Evolutionary conservation across 2,329 filamentous ascomycete genomes (phyloP).

Genomic region (Raffaelea arxii): DNA sequence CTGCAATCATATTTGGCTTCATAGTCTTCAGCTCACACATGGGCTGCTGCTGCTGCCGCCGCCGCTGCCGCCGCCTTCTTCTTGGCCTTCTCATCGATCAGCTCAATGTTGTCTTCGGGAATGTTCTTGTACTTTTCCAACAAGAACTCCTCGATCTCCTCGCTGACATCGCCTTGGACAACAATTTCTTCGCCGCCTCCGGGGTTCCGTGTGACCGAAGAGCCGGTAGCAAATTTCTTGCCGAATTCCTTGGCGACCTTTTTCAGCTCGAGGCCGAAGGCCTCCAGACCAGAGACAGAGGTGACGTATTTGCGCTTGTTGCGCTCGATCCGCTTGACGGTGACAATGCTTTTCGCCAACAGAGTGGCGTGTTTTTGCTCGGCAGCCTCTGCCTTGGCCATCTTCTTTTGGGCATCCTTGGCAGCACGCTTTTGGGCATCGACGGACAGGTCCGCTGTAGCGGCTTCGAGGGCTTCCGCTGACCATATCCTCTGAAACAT

Average conservation of each 20-base stretch:
- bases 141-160: constrained; percentile 88
- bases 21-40: background rate
- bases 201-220: constrained; percentile 80
- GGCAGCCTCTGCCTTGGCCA: constrained; percentile 80
- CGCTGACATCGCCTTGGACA: constrained; percentile 91
- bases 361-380: constrained; percentile 77
- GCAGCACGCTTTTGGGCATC: constrained; percentile 90
- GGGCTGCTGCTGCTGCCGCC: constrained; percentile 5
- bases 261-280: constrained; percentile 86
- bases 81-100: constrained; percentile 94
- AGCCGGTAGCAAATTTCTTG: constrained; percentile 96
- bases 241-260: constrained; percentile 95
- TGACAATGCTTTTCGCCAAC: constrained; percentile 71
- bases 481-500: constrained; percentile 80
- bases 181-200: constrained; percentile 92
- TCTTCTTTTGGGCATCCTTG: constrained; percentile 95
- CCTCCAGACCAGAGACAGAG: constrained; percentile 80
- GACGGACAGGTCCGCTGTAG: constrained; percentile 75
- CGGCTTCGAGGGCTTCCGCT: constrained; percentile 71
- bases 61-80: constrained; percentile 43
- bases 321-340: constrained; percentile 93
- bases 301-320: constrained; percentile 98
- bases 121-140: constrained; percentile 82
- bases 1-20: too few relatives aligned
- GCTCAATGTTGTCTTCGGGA: constrained; percentile 89